Evolutionary conservation across 345 rosid species (phyloP).

Genomic region (Psidium friedrichsthalianum): DNA sequence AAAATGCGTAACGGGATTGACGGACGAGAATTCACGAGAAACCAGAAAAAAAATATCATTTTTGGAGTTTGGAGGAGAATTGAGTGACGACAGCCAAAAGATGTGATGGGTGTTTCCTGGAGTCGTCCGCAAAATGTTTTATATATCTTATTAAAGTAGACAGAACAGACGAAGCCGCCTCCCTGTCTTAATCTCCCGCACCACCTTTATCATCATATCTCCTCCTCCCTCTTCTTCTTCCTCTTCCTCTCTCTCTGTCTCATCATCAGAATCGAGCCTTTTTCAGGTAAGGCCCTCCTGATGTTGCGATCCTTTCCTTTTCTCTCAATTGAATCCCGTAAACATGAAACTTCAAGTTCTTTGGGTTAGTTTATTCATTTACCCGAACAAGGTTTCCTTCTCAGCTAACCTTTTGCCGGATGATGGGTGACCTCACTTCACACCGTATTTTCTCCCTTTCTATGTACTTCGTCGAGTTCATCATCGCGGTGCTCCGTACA

Average conservation of each 20-base stretch:
- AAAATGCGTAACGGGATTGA: not conserved
- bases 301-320: not conserved
- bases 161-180: not conserved
- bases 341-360: no score
- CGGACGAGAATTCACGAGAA: not conserved
- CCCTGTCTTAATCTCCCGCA: not conserved
- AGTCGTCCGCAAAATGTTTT: not conserved
- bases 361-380: not conserved
- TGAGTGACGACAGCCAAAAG: no score
- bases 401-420: not conserved
- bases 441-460: not conserved
- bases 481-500: no score
- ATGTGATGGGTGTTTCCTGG: not conserved
- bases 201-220: not conserved
- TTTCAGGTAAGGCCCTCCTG: not conserved
- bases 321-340: not conserved
- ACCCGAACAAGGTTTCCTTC: not conserved
- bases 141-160: not conserved
- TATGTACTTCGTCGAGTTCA: not conserved
- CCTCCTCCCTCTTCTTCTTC: no score
- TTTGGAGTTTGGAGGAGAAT: not conserved
- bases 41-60: not conserved
- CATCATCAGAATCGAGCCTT: not conserved
- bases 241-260: not conserved
- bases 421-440: not conserved